phyloP scores from a whole-genome alignment of 306 rosid species.

The Cotoneaster glaucophyllus region DNA sequence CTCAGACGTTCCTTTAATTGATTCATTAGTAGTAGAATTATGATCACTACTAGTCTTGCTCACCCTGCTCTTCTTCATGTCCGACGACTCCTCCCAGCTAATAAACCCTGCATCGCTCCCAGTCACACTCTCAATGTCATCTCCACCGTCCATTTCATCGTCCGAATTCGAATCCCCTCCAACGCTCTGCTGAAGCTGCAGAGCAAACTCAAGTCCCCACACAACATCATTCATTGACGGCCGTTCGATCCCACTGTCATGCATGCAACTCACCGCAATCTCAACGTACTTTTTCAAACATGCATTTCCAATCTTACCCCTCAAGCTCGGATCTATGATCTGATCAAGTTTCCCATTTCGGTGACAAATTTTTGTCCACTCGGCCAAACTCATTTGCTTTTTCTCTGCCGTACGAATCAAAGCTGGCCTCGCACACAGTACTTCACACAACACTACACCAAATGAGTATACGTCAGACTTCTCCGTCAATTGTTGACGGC shows the following conservation, averaged over 20 bases:
- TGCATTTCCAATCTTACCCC: conserved; percentile 3
- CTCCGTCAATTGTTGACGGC: conserved; percentile 6
- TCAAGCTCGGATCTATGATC: conserved; percentile 7
- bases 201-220: conserved; percentile 17
- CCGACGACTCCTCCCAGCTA: neutral
- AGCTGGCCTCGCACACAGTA: conserved; percentile 17
- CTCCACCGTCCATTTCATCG: neutral
- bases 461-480: conserved; percentile 27
- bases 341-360: neutral
- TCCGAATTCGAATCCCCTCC: neutral
- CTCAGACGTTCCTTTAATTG: neutral
- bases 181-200: conserved; percentile 17
- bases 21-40: neutral
- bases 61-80: neutral
- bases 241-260: conserved; percentile 17
- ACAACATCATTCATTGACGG: conserved; percentile 27
- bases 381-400: conserved; percentile 3
- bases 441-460: conserved; percentile 21
- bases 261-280: conserved; percentile 12
- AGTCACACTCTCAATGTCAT: neutral
- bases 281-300: conserved; percentile 14
- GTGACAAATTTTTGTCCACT: conserved; percentile 10
- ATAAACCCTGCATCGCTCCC: neutral
- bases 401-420: neutral
- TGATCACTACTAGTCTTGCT: neutral